Conservation (phyloP, 2,329 filamentous ascomycete species). For the Neofusicoccum sp. region DNA sequence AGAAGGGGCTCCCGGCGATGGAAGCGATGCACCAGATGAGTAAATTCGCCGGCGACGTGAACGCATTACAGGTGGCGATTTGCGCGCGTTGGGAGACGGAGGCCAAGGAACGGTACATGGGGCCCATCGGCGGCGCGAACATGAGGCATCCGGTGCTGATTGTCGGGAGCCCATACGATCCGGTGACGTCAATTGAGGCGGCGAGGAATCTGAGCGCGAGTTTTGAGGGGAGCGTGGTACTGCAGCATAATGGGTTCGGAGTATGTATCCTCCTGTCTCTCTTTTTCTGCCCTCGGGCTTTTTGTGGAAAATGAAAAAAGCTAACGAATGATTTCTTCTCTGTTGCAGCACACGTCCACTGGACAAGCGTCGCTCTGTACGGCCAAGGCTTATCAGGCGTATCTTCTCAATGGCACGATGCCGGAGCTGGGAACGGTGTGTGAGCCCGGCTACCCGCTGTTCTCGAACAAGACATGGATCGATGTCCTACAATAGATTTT, state of each 20-base stretch:
- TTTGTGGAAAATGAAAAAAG: background rate
- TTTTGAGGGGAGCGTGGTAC: slow-evolving; percentile 49
- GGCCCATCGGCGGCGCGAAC: slow-evolving; percentile 28
- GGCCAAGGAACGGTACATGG: slow-evolving; percentile 37
- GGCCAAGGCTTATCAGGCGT: slow-evolving; percentile 17
- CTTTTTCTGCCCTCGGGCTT: background rate
- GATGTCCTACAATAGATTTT: background rate
- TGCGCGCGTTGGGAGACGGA: slow-evolving; percentile 43
- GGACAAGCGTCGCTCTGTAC: slow-evolving; percentile 24
- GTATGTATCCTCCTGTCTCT: slow-evolving; percentile 15
- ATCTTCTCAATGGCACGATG: slow-evolving; percentile 22
- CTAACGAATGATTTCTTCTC: background rate
- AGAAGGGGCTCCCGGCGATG: background rate
- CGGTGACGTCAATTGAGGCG: background rate
- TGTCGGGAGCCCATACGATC: background rate
- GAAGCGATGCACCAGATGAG: background rate
- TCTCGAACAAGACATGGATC: slow-evolving; percentile 7
- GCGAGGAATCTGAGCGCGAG: slow-evolving; percentile 43
- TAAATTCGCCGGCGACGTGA: background rate
- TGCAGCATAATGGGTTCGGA: slow-evolving; percentile 46
- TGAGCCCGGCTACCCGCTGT: slow-evolving; percentile 14
- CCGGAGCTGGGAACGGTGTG: slow-evolving; percentile 23
- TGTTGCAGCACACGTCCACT: slow-evolving; percentile 19
- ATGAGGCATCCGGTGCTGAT: background rate
- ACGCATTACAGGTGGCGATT: background rate